A percentile compares a stretch with the other conserved stretches of the same genome.
phyloP scores from a whole-genome alignment of 2,329 filamentous ascomycete species.

The Fusarium sp. region DNA sequence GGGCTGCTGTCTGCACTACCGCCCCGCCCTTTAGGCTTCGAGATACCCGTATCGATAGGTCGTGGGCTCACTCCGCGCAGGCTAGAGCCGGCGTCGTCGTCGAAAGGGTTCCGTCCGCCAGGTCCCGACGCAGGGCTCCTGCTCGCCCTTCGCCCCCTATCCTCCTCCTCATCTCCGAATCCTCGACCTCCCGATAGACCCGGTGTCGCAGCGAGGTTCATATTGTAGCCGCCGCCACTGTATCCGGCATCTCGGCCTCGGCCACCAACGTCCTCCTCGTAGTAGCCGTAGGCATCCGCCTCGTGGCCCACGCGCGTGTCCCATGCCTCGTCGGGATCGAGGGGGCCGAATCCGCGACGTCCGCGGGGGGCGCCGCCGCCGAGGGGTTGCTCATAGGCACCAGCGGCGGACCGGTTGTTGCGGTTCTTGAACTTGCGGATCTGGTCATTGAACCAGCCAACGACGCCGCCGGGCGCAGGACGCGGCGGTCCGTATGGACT shows the following conservation, averaged over 20 bases:
- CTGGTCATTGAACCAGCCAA: conserved; percentile 82
- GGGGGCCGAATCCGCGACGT: conserved; percentile 74
- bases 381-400: conserved; percentile 78
- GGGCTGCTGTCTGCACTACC: conserved; percentile 68
- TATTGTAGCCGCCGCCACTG: conserved; percentile 63
- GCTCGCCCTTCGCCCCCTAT: conserved; percentile 62
- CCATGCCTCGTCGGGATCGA: conserved; percentile 91
- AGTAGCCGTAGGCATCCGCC: conserved; percentile 78
- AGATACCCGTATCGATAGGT: conserved; percentile 72
- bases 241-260: conserved; percentile 51
- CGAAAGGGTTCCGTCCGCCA: conserved; percentile 75
- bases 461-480: conserved; percentile 73
- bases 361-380: conserved; percentile 58
- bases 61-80: conserved; percentile 82
- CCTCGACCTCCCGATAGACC: conserved; percentile 43
- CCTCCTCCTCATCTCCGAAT: conserved; percentile 50
- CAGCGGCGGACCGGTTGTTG: conserved; percentile 76
- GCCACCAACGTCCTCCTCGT: conserved; percentile 72
- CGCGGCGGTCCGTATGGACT: conserved; percentile 66
- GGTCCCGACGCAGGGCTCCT: conserved; percentile 57
- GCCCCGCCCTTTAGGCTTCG: conserved; percentile 46
- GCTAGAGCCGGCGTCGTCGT: conserved; percentile 76
- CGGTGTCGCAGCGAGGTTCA: conserved; percentile 63
- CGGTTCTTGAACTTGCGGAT: conserved; percentile 75
- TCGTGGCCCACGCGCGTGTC: conserved; percentile 84